phyloP scores from a whole-genome alignment of 2,329 filamentous ascomycete genomes.

The Trichoderma atroviride region DNA sequence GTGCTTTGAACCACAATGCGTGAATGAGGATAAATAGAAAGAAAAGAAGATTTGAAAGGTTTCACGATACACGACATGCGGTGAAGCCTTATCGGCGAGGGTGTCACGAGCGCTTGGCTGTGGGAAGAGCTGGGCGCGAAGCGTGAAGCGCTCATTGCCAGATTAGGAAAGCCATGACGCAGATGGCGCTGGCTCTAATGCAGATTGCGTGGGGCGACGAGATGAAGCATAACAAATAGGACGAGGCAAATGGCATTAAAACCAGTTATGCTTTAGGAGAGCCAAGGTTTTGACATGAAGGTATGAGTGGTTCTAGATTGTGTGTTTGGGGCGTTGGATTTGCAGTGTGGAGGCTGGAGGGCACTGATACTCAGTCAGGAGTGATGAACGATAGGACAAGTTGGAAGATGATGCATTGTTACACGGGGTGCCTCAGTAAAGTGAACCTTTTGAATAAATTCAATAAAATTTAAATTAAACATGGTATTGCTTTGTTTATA shows the following conservation, averaged over 20 bases:
- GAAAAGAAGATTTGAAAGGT: not conserved
- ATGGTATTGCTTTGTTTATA: not conserved
- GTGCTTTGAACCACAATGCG: not conserved
- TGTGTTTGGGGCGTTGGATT: not conserved
- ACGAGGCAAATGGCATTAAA: not conserved
- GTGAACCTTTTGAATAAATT: not conserved
- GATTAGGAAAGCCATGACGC: conserved; percentile 19
- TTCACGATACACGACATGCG: not conserved
- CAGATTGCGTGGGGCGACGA: conserved; percentile 9
- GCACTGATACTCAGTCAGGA: not conserved
- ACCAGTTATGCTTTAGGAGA: not conserved
- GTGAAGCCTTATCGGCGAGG: not conserved
- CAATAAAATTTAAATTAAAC: not conserved
- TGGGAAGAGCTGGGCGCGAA: not conserved
- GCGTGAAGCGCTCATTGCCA: conserved; percentile 16
- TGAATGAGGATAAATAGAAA: not conserved
- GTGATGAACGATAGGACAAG: not conserved
- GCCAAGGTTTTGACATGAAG: not conserved
- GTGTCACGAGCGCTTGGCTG: conserved; percentile 13
- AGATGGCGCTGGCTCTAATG: conserved; percentile 24
- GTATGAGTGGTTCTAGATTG: not conserved
- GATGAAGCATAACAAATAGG: not conserved
- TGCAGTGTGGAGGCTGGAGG: not conserved
- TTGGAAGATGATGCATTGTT: not conserved
- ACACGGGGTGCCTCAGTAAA: not conserved